Evolutionary conservation across 352 stramenopile genomes (phyloP), one percentile per base, ranked within the genome.

Genomic region (Globisporangium recalcitrans): DNA sequence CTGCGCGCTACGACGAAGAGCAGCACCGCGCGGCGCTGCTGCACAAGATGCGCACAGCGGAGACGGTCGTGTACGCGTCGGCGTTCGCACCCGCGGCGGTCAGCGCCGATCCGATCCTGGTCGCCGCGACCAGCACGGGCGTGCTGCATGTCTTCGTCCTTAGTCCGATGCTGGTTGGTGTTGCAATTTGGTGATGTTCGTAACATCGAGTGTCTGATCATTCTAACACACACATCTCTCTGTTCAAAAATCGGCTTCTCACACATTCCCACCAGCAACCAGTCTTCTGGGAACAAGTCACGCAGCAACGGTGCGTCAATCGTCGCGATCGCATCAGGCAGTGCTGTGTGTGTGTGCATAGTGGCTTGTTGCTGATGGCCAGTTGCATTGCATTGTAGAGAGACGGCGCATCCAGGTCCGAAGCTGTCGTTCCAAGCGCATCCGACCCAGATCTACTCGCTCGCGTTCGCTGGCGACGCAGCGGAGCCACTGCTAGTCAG

Each of bases 381-480:
- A n/a, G n/a, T n/a, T n/a, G 3, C 29, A 22, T 53, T 61, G 6
- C 0, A 10, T 22, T 22, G 8, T 38, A 91, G 79, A 7, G 48
- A 56, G 26, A 74, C 73, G 0, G 62, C 71, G 14, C 72, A 74
- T n/a, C 80, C 79, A 22, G 63, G 74, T 4, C 77, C 82, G 29
- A 73, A 73, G 47, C 64, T 88, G 22, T 80, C 72, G 13, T 89
- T 92, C 68, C 75, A 83, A 57, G 82, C 82, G 16, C 82, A 92
- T 34, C 67, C 72, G 52, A 85, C 77, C 32, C 82, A 90, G 62
- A 88, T 90, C 64, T 92, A 92, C 63, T 76, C 82, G 47, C 69
- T 92, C 36, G 67, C 64, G 10, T 92, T 92, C 63, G 74, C 76
- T n/a, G 79, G 79, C 5, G 75, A 90, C 52, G 68, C 67, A 5